These are phyloP conservation scores for Pseudopediastrum boryanum DNA, from an alignment of 139 green algal species.

Conservation along the genomic window DNA sequence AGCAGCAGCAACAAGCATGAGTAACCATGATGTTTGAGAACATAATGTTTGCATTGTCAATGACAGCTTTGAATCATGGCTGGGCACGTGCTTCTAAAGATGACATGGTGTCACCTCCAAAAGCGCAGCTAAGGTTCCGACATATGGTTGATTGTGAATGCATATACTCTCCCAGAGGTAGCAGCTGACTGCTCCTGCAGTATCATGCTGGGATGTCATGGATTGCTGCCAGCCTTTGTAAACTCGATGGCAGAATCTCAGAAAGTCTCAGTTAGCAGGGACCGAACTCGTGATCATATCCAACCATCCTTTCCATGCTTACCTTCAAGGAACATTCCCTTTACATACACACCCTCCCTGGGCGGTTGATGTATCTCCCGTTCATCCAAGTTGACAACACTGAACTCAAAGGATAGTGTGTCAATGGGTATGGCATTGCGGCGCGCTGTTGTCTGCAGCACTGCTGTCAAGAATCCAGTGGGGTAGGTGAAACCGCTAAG, in stretches of 20 bases:
- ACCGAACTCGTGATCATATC: not conserved
- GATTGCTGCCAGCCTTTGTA: no score
- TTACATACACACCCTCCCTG: constrained; percentile 87
- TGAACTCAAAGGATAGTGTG: constrained; percentile 84
- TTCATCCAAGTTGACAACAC: constrained; percentile 76
- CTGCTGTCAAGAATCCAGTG: constrained; percentile 72
- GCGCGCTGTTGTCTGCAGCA: constrained; percentile 78
- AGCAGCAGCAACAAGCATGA: not conserved
- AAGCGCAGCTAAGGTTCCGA: no score
- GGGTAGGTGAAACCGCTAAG: constrained; percentile 89
- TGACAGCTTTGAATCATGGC: no score
- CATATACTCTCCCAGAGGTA: no score
- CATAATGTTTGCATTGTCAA: no score
- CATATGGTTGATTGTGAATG: no score
- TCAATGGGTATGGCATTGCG: constrained; percentile 83
- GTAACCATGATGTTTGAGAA: not conserved
- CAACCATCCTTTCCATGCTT: constrained; percentile 41
- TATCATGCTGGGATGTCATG: no score
- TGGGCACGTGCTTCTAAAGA: no score
- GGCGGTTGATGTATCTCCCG: constrained; percentile 72
- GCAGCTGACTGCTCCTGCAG: no score
- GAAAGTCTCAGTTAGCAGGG: no score
- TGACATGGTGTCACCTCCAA: no score
- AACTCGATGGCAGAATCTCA: no score
- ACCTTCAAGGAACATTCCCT: constrained; percentile 84